Conservation (phyloP, 495 filamentous ascomycete species). For the Penicillium malachiteum region DNA sequence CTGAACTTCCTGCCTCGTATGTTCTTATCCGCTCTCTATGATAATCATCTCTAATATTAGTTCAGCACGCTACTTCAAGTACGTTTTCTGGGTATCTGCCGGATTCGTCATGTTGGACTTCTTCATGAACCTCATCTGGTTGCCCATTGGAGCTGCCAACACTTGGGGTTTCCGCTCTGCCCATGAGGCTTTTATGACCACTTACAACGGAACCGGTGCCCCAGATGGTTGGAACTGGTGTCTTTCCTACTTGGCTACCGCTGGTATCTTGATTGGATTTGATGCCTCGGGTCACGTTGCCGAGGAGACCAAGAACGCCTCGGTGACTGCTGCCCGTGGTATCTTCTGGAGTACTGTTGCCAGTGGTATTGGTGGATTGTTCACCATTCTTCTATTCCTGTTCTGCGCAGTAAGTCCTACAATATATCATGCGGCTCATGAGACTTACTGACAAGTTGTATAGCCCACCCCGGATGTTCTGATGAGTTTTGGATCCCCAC, state of each 20-base stretch:
- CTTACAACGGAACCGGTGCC: constrained; percentile 56
- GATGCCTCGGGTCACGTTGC: constrained; percentile 57
- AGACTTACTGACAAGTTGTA: background rate
- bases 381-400: constrained; percentile 54
- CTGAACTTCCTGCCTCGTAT: constrained; percentile 48
- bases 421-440: no score
- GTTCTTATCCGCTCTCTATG: background rate
- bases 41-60: constrained; percentile 6
- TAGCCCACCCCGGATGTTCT: constrained; percentile 40
- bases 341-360: constrained; percentile 57
- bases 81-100: constrained; percentile 50
- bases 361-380: constrained; percentile 49
- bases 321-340: constrained; percentile 50
- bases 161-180: constrained; percentile 56
- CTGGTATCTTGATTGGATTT: constrained; percentile 58
- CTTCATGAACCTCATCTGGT: constrained; percentile 56
- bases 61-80: constrained; percentile 42
- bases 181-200: constrained; percentile 56
- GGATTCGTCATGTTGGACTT: constrained; percentile 53
- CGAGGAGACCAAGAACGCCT: constrained; percentile 58
- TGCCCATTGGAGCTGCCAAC: constrained; percentile 52
- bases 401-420: constrained; percentile 48
- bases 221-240: constrained; percentile 60
- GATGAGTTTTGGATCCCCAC: constrained; percentile 47
- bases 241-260: constrained; percentile 56